Conservation (phyloP, 2,329 filamentous ascomycete species). For the Didymella sp. region DNA sequence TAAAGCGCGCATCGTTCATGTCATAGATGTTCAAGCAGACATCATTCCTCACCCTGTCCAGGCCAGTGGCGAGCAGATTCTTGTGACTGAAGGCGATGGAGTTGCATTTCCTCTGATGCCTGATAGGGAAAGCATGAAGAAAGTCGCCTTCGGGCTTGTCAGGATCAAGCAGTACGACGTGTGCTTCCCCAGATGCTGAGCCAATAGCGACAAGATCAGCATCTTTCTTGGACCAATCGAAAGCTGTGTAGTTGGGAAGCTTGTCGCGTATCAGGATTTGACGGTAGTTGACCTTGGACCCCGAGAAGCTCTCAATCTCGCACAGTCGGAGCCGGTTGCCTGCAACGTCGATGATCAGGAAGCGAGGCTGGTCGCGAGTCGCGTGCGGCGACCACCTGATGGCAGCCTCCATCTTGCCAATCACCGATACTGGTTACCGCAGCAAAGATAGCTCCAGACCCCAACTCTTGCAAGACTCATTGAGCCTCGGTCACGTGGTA, state of each 20-base stretch:
- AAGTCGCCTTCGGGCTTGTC: slow-evolving; percentile 53
- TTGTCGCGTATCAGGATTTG: slow-evolving; percentile 61
- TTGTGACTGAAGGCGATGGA: slow-evolving; percentile 81
- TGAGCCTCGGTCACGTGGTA: background rate
- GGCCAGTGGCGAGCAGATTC: slow-evolving; percentile 73
- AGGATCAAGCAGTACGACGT: slow-evolving; percentile 75
- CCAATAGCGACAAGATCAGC: slow-evolving; percentile 76
- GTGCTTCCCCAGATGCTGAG: slow-evolving; percentile 76
- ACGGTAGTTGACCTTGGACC: slow-evolving; percentile 58
- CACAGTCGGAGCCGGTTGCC: slow-evolving; percentile 66
- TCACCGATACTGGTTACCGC: slow-evolving; percentile 5
- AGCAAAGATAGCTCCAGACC: background rate
- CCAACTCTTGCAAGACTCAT: slow-evolving; percentile 19
- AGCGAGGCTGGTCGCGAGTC: slow-evolving; percentile 59
- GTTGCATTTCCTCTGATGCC: slow-evolving; percentile 79
- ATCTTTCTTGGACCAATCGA: slow-evolving; percentile 69
- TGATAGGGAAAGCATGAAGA: slow-evolving; percentile 72
- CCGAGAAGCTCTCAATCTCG: slow-evolving; percentile 52
- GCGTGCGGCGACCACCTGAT: slow-evolving; percentile 70
- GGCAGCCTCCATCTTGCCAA: slow-evolving; percentile 62
- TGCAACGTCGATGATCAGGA: slow-evolving; percentile 67
- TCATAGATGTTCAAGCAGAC: slow-evolving; percentile 85
- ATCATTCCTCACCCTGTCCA: slow-evolving; percentile 83
- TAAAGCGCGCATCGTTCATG: slow-evolving; percentile 64
- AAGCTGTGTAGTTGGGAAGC: slow-evolving; percentile 67